Conservation (phyloP, 768 basidiomycete species). For the Filobasidium wieringae region DNA sequence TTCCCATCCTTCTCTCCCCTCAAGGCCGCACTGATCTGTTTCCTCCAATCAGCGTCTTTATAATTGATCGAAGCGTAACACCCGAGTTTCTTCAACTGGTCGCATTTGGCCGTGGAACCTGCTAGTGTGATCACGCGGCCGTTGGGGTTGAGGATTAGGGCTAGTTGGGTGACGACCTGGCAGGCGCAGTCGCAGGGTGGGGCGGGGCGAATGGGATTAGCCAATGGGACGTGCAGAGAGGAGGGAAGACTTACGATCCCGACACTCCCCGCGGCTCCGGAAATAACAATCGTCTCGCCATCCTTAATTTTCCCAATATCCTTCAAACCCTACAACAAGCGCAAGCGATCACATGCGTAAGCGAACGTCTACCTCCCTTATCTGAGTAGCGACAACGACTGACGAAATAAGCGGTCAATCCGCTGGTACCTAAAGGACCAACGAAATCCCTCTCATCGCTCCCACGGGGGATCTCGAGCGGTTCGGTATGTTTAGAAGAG, state of each 20-base stretch:
- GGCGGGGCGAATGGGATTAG: background rate
- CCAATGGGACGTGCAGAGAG: background rate
- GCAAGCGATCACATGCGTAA: background rate
- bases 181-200: background rate
- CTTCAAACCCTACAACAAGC: constrained; percentile 54
- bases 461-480: constrained; percentile 44
- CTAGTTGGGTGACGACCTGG: constrained; percentile 35
- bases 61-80: constrained; percentile 78
- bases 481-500: constrained; percentile 21
- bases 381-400: constrained; percentile 19
- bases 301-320: constrained; percentile 68
- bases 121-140: constrained; percentile 75
- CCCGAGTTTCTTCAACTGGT: constrained; percentile 72
- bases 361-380: background rate
- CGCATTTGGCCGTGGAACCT: constrained; percentile 69
- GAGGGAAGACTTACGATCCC: constrained; percentile 25
- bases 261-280: constrained; percentile 69
- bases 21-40: constrained; percentile 46
- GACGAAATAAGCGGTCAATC: constrained; percentile 83
- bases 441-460: constrained; percentile 60
- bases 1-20: constrained; percentile 36
- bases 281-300: constrained; percentile 74
- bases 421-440: constrained; percentile 62
- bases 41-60: constrained; percentile 59
- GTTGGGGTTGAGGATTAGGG: constrained; percentile 27